These are phyloP conservation scores for Nectriaceae sp. DNA, from an alignment of 2,329 filamentous ascomycete species.

Conservation along the genomic window DNA sequence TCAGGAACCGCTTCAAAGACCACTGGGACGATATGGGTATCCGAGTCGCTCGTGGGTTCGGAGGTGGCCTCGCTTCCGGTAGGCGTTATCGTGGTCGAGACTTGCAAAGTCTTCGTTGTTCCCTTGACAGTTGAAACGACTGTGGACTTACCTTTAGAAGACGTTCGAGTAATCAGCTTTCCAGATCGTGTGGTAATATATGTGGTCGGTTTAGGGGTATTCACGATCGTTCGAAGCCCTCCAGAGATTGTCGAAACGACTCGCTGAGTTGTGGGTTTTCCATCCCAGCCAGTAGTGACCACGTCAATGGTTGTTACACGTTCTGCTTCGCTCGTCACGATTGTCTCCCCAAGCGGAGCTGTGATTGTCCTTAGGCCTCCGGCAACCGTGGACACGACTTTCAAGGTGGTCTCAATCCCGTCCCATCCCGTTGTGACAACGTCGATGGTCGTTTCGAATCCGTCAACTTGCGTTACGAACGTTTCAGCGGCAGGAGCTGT, in stretches of 20 bases:
- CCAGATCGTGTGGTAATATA: slow-evolving; percentile 11
- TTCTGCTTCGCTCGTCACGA: too few species aligned
- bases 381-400: slow-evolving; percentile 14
- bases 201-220: slow-evolving; percentile 16
- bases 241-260: slow-evolving; percentile 15
- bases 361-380: slow-evolving; percentile 4
- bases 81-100: slow-evolving; percentile 15
- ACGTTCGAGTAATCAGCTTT: slow-evolving; percentile 20
- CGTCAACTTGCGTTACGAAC: slow-evolving; percentile 9
- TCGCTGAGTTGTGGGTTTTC: slow-evolving; percentile 14
- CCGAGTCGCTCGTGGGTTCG: slow-evolving; percentile 4
- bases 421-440: slow-evolving; percentile 13
- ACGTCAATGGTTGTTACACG: slow-evolving; percentile 17
- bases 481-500: slow-evolving; percentile 9
- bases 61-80: slow-evolving; percentile 11
- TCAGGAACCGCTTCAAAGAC: slow-evolving; percentile 20
- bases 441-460: slow-evolving; percentile 14
- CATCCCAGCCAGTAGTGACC: slow-evolving; percentile 13
- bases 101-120: slow-evolving; percentile 18
- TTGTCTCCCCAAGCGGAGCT: too few species aligned
- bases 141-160: slow-evolving; percentile 17
- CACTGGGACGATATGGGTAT: slow-evolving; percentile 11
- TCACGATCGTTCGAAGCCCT: slow-evolving; percentile 13
- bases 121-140: slow-evolving; percentile 24
- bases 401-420: slow-evolving; percentile 14